Conservation (phyloP, 2,329 filamentous ascomycete species). For the Spiromastix sp. region DNA sequence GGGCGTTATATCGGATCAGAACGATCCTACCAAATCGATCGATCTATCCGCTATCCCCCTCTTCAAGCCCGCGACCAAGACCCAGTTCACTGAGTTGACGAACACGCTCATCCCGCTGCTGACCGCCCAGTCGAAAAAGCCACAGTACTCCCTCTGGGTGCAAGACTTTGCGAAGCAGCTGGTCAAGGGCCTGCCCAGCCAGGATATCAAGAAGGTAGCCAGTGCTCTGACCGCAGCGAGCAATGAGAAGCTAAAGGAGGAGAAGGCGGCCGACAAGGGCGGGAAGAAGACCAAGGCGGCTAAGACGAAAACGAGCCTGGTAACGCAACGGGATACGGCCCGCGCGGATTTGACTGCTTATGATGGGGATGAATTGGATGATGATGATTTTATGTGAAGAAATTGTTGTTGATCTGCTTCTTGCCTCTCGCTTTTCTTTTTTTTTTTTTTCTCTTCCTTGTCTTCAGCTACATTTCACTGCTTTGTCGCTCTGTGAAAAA, state of each 20-base stretch:
- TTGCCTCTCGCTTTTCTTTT: conserved; percentile 7
- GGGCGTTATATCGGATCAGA: conserved; percentile 50
- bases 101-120: conserved; percentile 72
- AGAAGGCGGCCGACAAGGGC: conserved; percentile 87
- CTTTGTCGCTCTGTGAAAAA: no score
- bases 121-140: conserved; percentile 66
- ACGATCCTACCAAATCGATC: conserved; percentile 70
- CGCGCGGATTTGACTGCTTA: conserved; percentile 65
- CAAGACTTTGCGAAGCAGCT: conserved; percentile 86
- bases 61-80: conserved; percentile 82
- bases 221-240: conserved; percentile 77
- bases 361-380: conserved; percentile 74
- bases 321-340: conserved; percentile 45
- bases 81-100: conserved; percentile 71
- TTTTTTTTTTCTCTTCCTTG: conserved; percentile 4
- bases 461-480: no score
- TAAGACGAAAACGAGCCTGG: conserved; percentile 84
- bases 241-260: conserved; percentile 98
- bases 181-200: conserved; percentile 74
- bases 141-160: conserved; percentile 80
- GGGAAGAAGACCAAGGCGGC: conserved; percentile 95
- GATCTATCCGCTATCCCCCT: conserved; percentile 71
- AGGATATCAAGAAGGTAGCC: conserved; percentile 93
- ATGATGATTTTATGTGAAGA: conserved; percentile 40
- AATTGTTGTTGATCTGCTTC: conserved; percentile 7